Evolutionary conservation across 31 red algal genomes (phyloP), one percentile per base, ranked within the genome.

Genomic region (Pterothamnion heteromorphum): DNA sequence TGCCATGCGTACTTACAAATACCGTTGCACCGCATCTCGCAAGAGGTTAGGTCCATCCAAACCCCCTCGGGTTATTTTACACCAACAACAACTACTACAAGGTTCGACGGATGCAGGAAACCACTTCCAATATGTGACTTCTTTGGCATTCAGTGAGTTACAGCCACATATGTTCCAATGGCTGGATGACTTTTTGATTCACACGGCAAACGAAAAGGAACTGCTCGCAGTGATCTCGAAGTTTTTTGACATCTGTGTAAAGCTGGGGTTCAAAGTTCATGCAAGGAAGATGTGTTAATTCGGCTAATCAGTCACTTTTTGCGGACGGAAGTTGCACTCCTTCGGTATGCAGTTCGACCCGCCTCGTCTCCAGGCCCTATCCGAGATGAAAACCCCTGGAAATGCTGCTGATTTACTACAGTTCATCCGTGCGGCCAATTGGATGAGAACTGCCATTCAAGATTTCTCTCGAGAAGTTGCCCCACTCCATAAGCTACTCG

Each of bases 371-470:
- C 43, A 71, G 23, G 24, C 89, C 36, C 51, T 91, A 5, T 3
- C 36, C 1, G 39, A 30, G 21, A 92, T 84, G 74, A 0, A 78
- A 44, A 43, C 20, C 1, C 72, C 90, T 26, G 2, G 24, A 1
- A 41, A 26, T 1, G 90, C 90, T 26, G 37, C 32, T 57, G 22
- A 92, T 22, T 74, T 92, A 1, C 90, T 84, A 30, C 72, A 92
- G 74, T 92, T 92, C 37, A 84, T 92, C 37, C 84, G 90, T 36
- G 90, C 92, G 3, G 23, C 84, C 0, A 93, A 93, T 39, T 88
- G 58, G 84, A 93, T 93, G 92, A 44, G 81, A 39, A 88, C 30
- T 41, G 39, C 74, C 23, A 89, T 93, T 1, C 92, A 51, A 38
- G 84, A 88, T 20, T 93, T 80, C 51, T 0, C 92, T 0, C 44